Percentiles rank a stretch among this genome's conserved stretches.
phyloP scores from a whole-genome alignment of 345 rosid genomes.

The Boechera stricta region DNA sequence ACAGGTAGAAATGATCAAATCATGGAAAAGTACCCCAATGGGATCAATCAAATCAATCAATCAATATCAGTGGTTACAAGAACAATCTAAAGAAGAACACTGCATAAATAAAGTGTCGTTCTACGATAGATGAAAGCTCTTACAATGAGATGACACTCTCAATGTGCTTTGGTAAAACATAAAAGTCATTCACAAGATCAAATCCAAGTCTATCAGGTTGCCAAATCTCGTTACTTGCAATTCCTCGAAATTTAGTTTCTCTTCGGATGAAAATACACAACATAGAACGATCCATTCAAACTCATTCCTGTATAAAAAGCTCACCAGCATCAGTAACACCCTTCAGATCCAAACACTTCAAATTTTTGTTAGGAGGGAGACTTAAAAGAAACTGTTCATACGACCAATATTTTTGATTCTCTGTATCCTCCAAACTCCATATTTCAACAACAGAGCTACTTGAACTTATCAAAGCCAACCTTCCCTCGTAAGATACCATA shows the following conservation, averaged over 20 bases:
- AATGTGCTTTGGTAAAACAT: constrained; percentile 9
- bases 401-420: neutral
- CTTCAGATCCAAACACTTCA: neutral
- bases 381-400: neutral
- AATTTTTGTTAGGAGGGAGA: neutral
- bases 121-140: neutral
- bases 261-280: constrained; percentile 2
- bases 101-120: neutral
- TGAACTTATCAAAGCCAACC: neutral
- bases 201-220: neutral
- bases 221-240: neutral
- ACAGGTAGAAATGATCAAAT: neutral
- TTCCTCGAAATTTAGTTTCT: neutral
- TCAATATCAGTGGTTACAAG: neutral
- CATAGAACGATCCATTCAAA: neutral
- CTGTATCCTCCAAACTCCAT: constrained; percentile 17
- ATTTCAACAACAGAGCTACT: neutral
- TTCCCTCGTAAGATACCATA: constrained; percentile 4
- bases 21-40: neutral
- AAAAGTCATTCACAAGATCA: neutral
- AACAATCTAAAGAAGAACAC: neutral
- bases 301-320: neutral
- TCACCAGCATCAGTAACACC: constrained; percentile 8
- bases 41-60: neutral
- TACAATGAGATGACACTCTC: constrained; percentile 17